Evolutionary conservation across 2,329 filamentous ascomycete species (phyloP), one percentile per base, ranked within the genome.

Genomic region (Neurospora sp.): DNA sequence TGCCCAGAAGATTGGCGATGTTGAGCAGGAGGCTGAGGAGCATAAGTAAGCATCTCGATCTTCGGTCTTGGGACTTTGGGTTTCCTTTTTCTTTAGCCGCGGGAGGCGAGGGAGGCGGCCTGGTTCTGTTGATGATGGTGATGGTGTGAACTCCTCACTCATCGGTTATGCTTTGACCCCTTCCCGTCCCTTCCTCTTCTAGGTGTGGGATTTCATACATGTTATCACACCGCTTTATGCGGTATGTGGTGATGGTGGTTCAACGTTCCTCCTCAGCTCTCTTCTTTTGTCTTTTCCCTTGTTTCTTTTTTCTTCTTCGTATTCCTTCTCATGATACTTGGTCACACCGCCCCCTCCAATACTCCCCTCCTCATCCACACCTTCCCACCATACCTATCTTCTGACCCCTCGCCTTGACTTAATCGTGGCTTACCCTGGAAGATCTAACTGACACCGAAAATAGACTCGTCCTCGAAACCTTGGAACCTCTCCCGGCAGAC

Each of bases 11-110:
- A 97, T 99, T 76, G 96, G 96, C 52, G 94, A 98, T 78, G 94
- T 99, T 70, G 96, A 99, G 83, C 93, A 97, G 80, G 96, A 98
- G 80, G 90, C 92, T 23, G 96, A 99, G 81, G 96, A 99, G 80
- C 96, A 99, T 85, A 98, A 97, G 96, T 98, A 83, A 79, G 91
- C n/a, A 69, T 52, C 11, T 58, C 8, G 0, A 2, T 23, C 17
- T 28, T 17, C 2, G 0, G 23, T 58, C 23, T 58, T 52, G 7
- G 10, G 23, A 28, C 28, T 28, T 28, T 28, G 28, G 9, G 17
- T 58, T 15, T 52, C 11, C 8, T 39, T 28, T 43, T 19, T 13
- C 28, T 19, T 28, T 23, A 66, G 13, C 68, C 19, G 38, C 43
- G 19, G 19, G 7, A 38, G 62, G 23, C 28, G 28, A 28, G 23